phyloP scores from a whole-genome alignment of 192 early-diverging fungal genomes.

The Backusella psychrophila region DNA sequence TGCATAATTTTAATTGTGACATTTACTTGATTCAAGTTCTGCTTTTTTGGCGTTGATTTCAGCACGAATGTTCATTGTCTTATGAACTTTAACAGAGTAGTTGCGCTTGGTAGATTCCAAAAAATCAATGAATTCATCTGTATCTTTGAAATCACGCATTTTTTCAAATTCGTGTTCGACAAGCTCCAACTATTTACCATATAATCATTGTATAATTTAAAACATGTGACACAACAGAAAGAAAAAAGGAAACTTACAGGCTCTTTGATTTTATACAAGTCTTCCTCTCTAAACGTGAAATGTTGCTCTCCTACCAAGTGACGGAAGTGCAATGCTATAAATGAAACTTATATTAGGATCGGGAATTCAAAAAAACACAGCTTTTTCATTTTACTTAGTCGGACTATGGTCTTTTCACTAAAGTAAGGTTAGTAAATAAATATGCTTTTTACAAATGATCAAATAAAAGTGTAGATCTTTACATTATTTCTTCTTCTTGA shows the following conservation, averaged over 20 bases:
- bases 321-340: slow-evolving; percentile 29
- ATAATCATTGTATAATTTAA: not conserved
- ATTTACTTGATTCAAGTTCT: slow-evolving; percentile 1
- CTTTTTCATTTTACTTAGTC: not conserved
- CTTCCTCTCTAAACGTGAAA: slow-evolving; percentile 11
- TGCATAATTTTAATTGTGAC: not conserved
- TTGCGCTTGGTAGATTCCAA: slow-evolving; percentile 24
- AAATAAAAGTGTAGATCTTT: slow-evolving; percentile 1
- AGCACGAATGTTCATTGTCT: slow-evolving; percentile 18
- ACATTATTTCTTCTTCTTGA: not conserved
- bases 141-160: slow-evolving; percentile 14
- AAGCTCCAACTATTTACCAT: slow-evolving; percentile 17
- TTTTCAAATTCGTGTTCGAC: slow-evolving; percentile 3
- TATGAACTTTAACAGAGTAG: slow-evolving; percentile 34
- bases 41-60: slow-evolving; percentile 7
- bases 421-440: slow-evolving; percentile 1
- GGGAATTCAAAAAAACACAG: not conserved
- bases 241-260: slow-evolving; percentile 17
- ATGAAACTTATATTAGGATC: not conserved
- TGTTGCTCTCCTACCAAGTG: slow-evolving; percentile 32
- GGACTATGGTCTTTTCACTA: not conserved
- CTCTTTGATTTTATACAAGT: not conserved
- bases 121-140: slow-evolving; percentile 32
- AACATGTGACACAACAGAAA: not conserved
- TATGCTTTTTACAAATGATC: not conserved